Conservation (phyloP, 2,329 filamentous ascomycete genomes). For the Davidsoniella australis region DNA sequence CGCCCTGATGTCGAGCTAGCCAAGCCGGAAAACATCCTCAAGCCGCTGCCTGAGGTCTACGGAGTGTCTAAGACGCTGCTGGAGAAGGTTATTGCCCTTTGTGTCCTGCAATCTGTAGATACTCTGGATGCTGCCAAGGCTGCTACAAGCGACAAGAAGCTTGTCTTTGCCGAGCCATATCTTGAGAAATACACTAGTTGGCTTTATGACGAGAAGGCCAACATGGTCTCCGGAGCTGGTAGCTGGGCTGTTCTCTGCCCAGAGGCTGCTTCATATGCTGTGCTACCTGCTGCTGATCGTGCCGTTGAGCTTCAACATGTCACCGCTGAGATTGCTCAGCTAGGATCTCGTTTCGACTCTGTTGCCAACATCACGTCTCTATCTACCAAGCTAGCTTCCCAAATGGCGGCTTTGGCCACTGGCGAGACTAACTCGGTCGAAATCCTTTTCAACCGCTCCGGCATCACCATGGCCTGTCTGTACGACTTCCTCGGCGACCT, state of each 20-base stretch:
- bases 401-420: background rate
- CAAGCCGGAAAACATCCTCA: background rate
- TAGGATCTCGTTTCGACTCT: background rate
- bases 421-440: constrained; percentile 2
- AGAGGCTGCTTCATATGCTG: background rate
- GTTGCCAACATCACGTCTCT: background rate
- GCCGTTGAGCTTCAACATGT: background rate
- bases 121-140: background rate
- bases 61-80: background rate
- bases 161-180: background rate
- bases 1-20: background rate
- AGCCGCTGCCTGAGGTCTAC: background rate
- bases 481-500: constrained; percentile 1
- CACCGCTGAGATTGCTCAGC: background rate
- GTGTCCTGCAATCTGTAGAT: background rate
- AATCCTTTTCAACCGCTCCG: constrained; percentile 1
- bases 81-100: constrained; percentile 1
- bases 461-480: background rate
- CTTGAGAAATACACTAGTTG: background rate
- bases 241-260: background rate
- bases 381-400: background rate
- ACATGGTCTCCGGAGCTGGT: background rate
- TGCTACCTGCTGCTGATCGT: background rate
- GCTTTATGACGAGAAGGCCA: background rate
- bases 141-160: background rate